Evolutionary conservation across 164 flowering plant species (phyloP).

Genomic region (Nymphaea colorata): DNA sequence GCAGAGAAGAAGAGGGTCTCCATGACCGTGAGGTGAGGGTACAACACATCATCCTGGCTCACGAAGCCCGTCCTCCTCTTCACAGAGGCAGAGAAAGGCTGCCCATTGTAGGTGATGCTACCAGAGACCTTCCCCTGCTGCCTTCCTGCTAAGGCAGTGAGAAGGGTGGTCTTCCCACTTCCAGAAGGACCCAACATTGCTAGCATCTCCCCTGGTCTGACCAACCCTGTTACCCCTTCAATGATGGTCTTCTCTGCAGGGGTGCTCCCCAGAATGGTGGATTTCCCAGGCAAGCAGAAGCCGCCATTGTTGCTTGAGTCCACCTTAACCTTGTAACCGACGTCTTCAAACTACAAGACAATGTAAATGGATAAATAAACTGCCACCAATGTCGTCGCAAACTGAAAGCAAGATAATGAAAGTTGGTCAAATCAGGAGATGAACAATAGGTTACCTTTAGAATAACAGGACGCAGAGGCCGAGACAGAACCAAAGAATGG

Average conservation of each 20-base stretch:
- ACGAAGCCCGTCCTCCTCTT: conserved; percentile 71
- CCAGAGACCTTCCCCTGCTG: conserved; percentile 57
- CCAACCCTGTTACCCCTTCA: conserved; percentile 57
- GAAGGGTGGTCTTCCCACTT: conserved; percentile 85
- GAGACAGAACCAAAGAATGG: neutral
- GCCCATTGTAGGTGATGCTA: conserved; percentile 51
- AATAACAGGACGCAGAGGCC: neutral
- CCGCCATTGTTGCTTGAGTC: conserved; percentile 8
- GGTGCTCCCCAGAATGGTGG: conserved; percentile 19
- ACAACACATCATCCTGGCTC: conserved; percentile 73
- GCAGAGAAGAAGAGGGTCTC: conserved; percentile 76
- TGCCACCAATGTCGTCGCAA: neutral
- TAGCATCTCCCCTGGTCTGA: conserved; percentile 69
- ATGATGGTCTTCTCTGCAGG: conserved; percentile 26
- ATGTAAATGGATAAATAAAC: neutral
- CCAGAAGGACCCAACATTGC: conserved; percentile 97
- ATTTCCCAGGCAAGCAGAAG: conserved; percentile 7
- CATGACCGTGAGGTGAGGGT: conserved; percentile 75
- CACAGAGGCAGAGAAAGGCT: conserved; percentile 42
- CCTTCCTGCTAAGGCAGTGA: conserved; percentile 69
- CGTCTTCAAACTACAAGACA: conserved; percentile 66
- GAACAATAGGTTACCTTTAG: neutral
- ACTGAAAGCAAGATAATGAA: neutral
- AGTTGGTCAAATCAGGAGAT: too few species aligned
- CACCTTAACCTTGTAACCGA: conserved; percentile 31